These are phyloP conservation scores for Lipomyces sp. DNA, from an alignment of 805 yeast genomes.

Conservation along the genomic window DNA sequence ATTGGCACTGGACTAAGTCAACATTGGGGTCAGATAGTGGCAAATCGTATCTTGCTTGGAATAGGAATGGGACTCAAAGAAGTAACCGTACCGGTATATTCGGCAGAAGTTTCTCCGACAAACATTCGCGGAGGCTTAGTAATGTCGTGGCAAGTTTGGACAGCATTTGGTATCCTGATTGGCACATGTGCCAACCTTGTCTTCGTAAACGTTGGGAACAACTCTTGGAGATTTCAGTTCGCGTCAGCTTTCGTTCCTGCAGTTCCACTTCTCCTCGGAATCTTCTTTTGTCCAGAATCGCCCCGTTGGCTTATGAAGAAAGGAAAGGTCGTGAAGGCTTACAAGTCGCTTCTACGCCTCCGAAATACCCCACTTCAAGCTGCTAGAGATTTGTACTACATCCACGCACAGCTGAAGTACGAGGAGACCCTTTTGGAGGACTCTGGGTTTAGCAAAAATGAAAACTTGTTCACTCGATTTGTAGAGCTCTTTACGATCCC, in stretches of 20 bases:
- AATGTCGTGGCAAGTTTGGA: conserved; percentile 75
- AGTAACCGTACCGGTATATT: conserved; percentile 68
- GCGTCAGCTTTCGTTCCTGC: conserved; percentile 69
- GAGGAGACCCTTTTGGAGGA: conserved; percentile 49
- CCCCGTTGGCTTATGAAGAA: conserved; percentile 71
- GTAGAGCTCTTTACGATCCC: conserved; percentile 62
- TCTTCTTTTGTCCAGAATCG: conserved; percentile 67
- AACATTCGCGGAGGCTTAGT: conserved; percentile 65
- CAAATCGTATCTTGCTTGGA: conserved; percentile 64
- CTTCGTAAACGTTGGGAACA: conserved; percentile 53
- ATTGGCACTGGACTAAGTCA: conserved; percentile 68
- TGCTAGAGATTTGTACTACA: conserved; percentile 68
- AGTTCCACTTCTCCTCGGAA: conserved; percentile 55
- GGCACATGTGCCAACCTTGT: conserved; percentile 66
- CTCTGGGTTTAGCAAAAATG: conserved; percentile 41
- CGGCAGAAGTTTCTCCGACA: conserved; percentile 66
- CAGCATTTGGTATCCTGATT: conserved; percentile 72
- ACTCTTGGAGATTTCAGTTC: conserved; percentile 65
- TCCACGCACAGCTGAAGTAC: conserved; percentile 57
- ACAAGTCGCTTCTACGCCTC: conserved; percentile 53
- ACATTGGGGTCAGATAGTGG: conserved; percentile 63
- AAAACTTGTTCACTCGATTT: conserved; percentile 46
- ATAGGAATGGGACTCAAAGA: conserved; percentile 70
- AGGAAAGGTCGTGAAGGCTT: conserved; percentile 57
- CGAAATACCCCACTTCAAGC: conserved; percentile 58